phyloP scores from a whole-genome alignment of 2,329 filamentous ascomycete genomes.

The Sporothrix schenckii region DNA sequence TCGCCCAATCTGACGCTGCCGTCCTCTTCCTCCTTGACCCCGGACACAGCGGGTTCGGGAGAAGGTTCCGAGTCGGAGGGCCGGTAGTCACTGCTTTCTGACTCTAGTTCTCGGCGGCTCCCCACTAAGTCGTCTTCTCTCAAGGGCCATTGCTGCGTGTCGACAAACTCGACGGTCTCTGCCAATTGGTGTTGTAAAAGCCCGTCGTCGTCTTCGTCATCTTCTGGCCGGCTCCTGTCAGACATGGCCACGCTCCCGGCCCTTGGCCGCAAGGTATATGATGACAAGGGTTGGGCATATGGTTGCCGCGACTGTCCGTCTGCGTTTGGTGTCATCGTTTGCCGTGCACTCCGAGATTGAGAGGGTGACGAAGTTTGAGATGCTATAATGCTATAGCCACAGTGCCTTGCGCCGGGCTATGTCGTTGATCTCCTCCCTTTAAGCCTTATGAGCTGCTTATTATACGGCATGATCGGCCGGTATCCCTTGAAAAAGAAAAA shows the following conservation, averaged over 20 bases:
- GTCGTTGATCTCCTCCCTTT: conserved; percentile 6
- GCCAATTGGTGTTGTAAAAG: background rate
- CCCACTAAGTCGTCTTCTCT: background rate
- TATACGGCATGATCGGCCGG: background rate
- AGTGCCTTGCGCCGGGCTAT: background rate
- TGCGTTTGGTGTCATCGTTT: background rate
- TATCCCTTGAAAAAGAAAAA: background rate
- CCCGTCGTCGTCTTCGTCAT: background rate
- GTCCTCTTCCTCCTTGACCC: background rate
- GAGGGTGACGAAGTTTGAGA: conserved; percentile 12
- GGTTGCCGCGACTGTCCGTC: background rate
- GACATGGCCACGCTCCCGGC: background rate
- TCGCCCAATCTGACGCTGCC: conserved; percentile 1
- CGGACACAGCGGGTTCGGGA: background rate
- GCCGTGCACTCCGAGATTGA: background rate
- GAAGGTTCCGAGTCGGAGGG: conserved; percentile 25
- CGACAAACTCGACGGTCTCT: background rate
- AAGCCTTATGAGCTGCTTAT: no score
- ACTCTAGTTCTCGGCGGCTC: conserved; percentile 26
- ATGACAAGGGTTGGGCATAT: background rate
- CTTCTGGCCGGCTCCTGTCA: background rate
- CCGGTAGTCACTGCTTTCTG: conserved; percentile 32
- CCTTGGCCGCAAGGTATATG: background rate
- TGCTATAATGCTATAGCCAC: conserved; percentile 28
- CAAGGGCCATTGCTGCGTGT: conserved; percentile 19